Evolutionary conservation across 2,329 filamentous ascomycete species (phyloP).

Genomic region (Alternaria viburni): DNA sequence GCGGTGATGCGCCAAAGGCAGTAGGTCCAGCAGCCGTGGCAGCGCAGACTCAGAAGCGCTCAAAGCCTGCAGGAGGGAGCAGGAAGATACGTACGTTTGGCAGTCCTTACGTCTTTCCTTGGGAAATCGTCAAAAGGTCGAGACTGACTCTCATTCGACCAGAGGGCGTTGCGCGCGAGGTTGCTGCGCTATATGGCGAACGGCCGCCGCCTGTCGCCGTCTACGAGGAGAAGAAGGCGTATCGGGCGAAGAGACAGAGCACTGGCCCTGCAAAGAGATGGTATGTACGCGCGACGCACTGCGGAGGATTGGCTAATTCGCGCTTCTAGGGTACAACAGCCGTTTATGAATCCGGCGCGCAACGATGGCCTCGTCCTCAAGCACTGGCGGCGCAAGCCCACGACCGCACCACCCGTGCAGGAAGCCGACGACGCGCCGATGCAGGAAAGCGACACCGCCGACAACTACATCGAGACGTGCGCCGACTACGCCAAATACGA

Average conservation of each 20-base stretch:
- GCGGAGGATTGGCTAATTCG: slow-evolving; percentile 15
- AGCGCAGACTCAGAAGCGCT: slow-evolving; percentile 70
- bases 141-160: slow-evolving; percentile 27
- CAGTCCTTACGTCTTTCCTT: slow-evolving; percentile 18
- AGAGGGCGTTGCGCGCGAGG: slow-evolving; percentile 51
- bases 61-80: slow-evolving; percentile 64
- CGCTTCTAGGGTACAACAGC: slow-evolving; percentile 43
- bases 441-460: slow-evolving; percentile 44
- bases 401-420: slow-evolving; percentile 35
- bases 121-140: slow-evolving; percentile 26
- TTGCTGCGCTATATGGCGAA: slow-evolving; percentile 50
- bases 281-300: slow-evolving; percentile 19
- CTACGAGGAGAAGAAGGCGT: slow-evolving; percentile 50
- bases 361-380: slow-evolving; percentile 72
- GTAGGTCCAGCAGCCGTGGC: slow-evolving; percentile 26
- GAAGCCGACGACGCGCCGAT: slow-evolving; percentile 40
- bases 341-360: slow-evolving; percentile 81
- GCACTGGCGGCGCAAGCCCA: slow-evolving; percentile 77
- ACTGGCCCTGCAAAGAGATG: slow-evolving; percentile 50
- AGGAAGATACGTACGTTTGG: slow-evolving; percentile 60
- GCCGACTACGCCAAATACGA: slow-evolving; percentile 85
- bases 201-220: slow-evolving; percentile 50
- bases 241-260: slow-evolving; percentile 48
- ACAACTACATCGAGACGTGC: slow-evolving; percentile 52
- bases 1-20: slow-evolving; percentile 50